Evolutionary conservation across 768 basidiomycete genomes (phyloP).

Genomic region (Russula griseocarnosa): DNA sequence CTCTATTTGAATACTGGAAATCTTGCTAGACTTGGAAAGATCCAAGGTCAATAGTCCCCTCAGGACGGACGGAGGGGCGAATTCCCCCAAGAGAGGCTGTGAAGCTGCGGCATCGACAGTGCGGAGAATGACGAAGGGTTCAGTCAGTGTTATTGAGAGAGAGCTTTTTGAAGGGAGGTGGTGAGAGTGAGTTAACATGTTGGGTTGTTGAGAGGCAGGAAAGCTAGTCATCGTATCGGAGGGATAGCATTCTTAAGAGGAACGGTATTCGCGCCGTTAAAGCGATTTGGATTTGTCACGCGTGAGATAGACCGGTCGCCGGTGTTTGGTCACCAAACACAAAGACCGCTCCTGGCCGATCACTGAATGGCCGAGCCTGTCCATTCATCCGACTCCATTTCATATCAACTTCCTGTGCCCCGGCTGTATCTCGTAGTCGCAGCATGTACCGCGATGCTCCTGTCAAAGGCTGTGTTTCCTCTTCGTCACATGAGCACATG

Average conservation of each 20-base stretch:
- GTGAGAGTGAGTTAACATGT: neutral
- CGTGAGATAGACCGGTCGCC: no score
- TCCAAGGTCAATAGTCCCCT: slow-evolving; percentile 64
- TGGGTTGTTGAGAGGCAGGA: neutral
- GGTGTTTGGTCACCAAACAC: neutral
- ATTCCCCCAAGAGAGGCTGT: slow-evolving; percentile 30
- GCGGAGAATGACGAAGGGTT: slow-evolving; percentile 53
- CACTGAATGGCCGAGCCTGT: slow-evolving; percentile 12
- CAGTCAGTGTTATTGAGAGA: slow-evolving; percentile 47
- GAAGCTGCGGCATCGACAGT: slow-evolving; percentile 38
- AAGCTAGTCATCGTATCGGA: neutral
- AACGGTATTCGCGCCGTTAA: neutral
- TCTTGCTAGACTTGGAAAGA: slow-evolving; percentile 72
- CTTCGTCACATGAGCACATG: slow-evolving; percentile 1
- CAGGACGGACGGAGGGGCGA: slow-evolving; percentile 51
- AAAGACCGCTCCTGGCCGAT: slow-evolving; percentile 1
- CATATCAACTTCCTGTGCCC: slow-evolving; percentile 3
- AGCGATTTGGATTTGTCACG: no score
- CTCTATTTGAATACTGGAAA: slow-evolving; percentile 80
- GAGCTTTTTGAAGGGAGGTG: slow-evolving; percentile 38
- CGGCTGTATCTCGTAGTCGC: slow-evolving; percentile 2
- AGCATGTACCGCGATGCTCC: neutral
- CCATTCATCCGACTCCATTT: slow-evolving; percentile 15
- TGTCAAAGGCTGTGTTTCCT: neutral
- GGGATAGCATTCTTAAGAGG: no score